These are phyloP conservation scores for Dispira simplex DNA, from an alignment of 192 early-diverging fungal species.

Conservation along the genomic window DNA sequence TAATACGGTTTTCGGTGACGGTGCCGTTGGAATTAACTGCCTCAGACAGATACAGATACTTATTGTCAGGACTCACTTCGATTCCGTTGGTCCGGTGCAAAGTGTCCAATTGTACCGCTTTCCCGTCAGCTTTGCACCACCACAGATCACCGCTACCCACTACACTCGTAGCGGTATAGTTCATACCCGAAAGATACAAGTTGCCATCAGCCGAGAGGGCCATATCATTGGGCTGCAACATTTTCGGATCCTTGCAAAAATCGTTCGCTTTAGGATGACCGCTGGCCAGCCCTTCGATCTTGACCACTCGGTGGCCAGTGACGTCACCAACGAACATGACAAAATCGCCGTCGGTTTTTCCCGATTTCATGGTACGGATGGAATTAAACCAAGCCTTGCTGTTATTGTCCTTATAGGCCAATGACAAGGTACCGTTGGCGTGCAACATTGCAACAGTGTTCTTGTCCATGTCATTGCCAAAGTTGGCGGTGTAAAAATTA, in stretches of 20 bases:
- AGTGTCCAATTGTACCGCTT: constrained; percentile 17
- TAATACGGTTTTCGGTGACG: constrained; percentile 28
- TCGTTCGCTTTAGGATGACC: constrained; percentile 8
- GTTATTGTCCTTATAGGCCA: constrained; percentile 17
- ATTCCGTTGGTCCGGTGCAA: constrained; percentile 40
- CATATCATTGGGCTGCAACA: constrained; percentile 35
- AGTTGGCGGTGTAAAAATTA: constrained; percentile 29
- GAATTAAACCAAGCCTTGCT: constrained; percentile 25
- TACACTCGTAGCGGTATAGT: constrained; percentile 19
- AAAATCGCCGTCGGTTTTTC: constrained; percentile 11
- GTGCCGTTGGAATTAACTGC: constrained; percentile 21
- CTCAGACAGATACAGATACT: constrained; percentile 36
- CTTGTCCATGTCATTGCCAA: constrained; percentile 1
- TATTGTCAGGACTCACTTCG: constrained; percentile 35
- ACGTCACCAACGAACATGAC: constrained; percentile 26
- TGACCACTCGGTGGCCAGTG: constrained; percentile 21
- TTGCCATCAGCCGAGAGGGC: constrained; percentile 23
- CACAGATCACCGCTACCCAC: constrained; percentile 31
- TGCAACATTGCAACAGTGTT: constrained; percentile 13
- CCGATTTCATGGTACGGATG: constrained; percentile 22
- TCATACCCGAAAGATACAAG: constrained; percentile 26
- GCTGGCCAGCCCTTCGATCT: constrained; percentile 14
- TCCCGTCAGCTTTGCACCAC: constrained; percentile 25
- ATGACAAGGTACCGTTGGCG: constrained; percentile 14
- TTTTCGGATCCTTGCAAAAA: constrained; percentile 18